Evolutionary conservation across 306 rosid genomes (phyloP).

Genomic region (Geum urbanum): DNA sequence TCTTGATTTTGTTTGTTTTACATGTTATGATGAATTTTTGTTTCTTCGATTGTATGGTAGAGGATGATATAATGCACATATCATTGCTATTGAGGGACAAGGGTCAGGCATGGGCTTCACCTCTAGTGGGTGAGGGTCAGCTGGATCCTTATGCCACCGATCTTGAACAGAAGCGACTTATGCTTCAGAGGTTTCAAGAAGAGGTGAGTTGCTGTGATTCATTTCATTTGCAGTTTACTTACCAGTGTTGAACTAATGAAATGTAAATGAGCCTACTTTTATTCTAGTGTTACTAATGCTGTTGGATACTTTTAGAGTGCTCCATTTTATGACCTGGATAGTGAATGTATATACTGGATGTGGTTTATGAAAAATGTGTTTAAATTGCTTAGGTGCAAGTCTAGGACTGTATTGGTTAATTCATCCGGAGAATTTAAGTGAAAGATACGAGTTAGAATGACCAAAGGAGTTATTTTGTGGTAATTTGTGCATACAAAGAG

Average conservation of each 20-base stretch:
- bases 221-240: not conserved
- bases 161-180: conserved; percentile 92
- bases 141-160: conserved; percentile 73
- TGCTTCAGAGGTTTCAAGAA: conserved; percentile 99
- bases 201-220: conserved; percentile 52
- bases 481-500: not conserved
- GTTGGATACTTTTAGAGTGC: not conserved
- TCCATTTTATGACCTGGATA: not conserved
- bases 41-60: conserved; percentile 32
- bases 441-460: not conserved
- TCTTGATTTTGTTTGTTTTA: not conserved
- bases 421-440: not conserved
- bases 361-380: not conserved
- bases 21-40: not conserved
- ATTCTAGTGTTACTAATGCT: not conserved
- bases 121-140: conserved; percentile 88
- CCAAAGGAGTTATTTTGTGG: not conserved
- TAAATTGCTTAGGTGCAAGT: not conserved
- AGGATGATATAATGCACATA: conserved; percentile 92
- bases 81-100: conserved; percentile 91
- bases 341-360: not conserved
- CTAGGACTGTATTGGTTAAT: not conserved
- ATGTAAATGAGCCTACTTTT: not conserved
- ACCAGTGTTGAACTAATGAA: not conserved
- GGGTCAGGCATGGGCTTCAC: conserved; percentile 98